A percentile compares a stretch with the other conserved stretches of the same genome.
phyloP scores from a whole-genome alignment of 2,329 filamentous ascomycete genomes.

The Boeremia exigua region DNA sequence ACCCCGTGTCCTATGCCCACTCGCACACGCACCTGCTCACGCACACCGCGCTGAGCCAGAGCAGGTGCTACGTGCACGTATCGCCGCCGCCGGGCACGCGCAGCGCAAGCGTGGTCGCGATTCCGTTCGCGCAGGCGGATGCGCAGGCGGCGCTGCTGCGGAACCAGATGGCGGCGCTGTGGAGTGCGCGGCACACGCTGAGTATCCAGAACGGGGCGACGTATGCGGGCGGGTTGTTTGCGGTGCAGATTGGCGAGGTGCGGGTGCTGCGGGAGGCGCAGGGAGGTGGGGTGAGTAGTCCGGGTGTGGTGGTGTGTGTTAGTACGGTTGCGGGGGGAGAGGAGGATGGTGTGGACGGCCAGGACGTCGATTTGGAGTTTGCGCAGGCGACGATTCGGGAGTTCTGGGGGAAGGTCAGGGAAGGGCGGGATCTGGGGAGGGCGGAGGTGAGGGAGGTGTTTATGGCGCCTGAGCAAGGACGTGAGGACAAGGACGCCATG shows the following conservation, averaged over 20 bases:
- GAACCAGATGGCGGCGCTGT: conserved; percentile 34
- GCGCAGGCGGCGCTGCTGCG: conserved; percentile 24
- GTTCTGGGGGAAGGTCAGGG: conserved; percentile 33
- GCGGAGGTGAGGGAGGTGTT: conserved; percentile 36
- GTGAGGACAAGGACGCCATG: conserved; percentile 25
- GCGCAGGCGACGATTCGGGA: conserved; percentile 33
- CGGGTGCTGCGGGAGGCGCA: conserved; percentile 30
- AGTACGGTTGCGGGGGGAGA: conserved; percentile 19
- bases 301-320: conserved; percentile 41
- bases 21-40: conserved; percentile 42
- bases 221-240: conserved; percentile 33
- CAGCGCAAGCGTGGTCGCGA: conserved; percentile 25
- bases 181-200: conserved; percentile 34
- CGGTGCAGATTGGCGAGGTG: conserved; percentile 39
- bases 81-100: conserved; percentile 20
- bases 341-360: not conserved
- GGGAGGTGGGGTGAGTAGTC: conserved; percentile 23
- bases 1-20: conserved; percentile 24
- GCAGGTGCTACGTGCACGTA: conserved; percentile 33
- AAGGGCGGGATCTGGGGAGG: conserved; percentile 32
- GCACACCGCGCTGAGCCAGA: conserved; percentile 28
- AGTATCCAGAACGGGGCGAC: conserved; percentile 27
- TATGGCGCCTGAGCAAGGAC: conserved; percentile 22
- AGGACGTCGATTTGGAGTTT: conserved; percentile 29
- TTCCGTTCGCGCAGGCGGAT: conserved; percentile 35